Evolutionary conservation across 2,329 filamentous ascomycete species (phyloP).

Genomic region (Cylindrodendrum hubeiense): DNA sequence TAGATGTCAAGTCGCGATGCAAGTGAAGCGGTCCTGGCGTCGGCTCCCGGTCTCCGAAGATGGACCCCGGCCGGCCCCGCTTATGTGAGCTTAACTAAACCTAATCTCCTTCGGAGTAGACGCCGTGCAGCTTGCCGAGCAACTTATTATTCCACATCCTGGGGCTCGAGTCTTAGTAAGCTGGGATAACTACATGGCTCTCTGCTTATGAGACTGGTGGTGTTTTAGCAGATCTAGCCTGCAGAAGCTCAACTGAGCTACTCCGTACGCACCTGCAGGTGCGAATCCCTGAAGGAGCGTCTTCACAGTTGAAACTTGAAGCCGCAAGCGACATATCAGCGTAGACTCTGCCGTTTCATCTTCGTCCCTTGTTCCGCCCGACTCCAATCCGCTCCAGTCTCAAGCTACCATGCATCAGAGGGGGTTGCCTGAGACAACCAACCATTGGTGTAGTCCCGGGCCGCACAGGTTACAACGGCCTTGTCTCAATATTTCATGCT

Average conservation of each 20-base stretch:
- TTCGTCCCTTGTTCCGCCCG: neutral
- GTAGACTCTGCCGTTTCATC: neutral
- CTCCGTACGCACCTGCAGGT: neutral
- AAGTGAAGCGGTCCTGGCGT: neutral
- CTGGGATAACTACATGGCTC: neutral
- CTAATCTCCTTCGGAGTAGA: neutral
- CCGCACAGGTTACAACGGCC: neutral
- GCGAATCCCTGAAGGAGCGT: neutral
- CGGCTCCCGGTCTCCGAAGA: conserved; percentile 5
- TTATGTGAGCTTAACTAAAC: conserved; percentile 14
- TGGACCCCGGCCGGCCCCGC: conserved; percentile 4
- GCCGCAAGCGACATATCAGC: neutral
- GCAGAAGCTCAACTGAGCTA: neutral
- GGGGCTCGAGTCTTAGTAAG: neutral
- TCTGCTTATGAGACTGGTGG: neutral
- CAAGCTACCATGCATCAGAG: neutral
- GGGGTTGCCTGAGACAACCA: neutral
- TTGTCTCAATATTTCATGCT: neutral
- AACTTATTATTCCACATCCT: neutral
- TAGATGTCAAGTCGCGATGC: neutral
- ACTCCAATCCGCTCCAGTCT: neutral
- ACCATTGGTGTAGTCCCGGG: neutral
- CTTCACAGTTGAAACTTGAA: neutral
- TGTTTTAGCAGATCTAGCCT: neutral
- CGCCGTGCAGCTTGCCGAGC: neutral